Percentiles rank a stretch among this genome's conserved stretches.
These are phyloP conservation scores for Boletus subparvulus DNA, from an alignment of 768 basidiomycete species.

Conservation along the genomic window DNA sequence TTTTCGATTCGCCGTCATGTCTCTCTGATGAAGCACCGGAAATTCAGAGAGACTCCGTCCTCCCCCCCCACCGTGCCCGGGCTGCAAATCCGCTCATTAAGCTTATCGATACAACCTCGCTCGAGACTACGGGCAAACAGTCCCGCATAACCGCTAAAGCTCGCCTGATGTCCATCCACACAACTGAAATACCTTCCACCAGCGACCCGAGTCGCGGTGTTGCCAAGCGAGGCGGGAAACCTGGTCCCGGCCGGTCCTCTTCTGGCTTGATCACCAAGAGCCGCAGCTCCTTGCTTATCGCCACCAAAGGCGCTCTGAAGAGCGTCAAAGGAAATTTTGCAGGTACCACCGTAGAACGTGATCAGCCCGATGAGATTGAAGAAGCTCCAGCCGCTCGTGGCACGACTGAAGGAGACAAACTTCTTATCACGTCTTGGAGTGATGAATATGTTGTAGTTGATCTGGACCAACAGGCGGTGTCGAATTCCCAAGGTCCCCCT, in stretches of 20 bases:
- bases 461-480: slow-evolving; percentile 5
- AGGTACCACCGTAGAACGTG: slow-evolving; percentile 10
- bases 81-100: slow-evolving; percentile 55
- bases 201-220: slow-evolving; percentile 7
- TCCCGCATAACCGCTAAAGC: slow-evolving; percentile 52
- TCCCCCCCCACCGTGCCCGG: slow-evolving; percentile 46
- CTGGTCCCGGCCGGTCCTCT: slow-evolving; percentile 56
- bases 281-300: slow-evolving; percentile 54
- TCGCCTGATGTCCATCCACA: slow-evolving; percentile 35
- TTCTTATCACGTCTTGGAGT: slow-evolving; percentile 15
- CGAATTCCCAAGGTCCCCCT: slow-evolving; percentile 12
- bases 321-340: slow-evolving; percentile 48
- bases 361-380: slow-evolving; percentile 23
- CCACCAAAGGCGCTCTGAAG: slow-evolving; percentile 50
- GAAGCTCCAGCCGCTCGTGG: not conserved
- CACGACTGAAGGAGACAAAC: slow-evolving; percentile 4
- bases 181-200: slow-evolving; percentile 7
- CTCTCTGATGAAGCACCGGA: slow-evolving; percentile 7
- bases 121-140: slow-evolving; percentile 27
- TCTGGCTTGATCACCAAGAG: slow-evolving; percentile 39
- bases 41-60: not conserved
- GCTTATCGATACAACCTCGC: slow-evolving; percentile 40
- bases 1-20: slow-evolving; percentile 29
- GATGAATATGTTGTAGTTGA: slow-evolving; percentile 18
- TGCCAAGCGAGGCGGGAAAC: slow-evolving; percentile 29